phyloP scores from a whole-genome alignment of 805 yeast species.

The Ogataea nonfermentans region DNA sequence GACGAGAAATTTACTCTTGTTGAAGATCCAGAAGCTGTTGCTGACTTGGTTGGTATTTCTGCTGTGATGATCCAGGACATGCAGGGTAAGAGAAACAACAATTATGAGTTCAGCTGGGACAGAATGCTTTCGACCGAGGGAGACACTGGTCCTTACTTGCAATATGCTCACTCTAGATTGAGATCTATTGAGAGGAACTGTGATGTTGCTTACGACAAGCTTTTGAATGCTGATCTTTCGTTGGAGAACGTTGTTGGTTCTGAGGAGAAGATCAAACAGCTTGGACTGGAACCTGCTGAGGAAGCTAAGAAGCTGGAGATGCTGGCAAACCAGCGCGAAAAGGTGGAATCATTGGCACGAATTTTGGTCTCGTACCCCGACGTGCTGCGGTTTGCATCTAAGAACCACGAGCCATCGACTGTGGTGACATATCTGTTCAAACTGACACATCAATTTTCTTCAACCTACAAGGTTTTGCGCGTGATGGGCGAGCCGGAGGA shows the following conservation, averaged over 20 bases:
- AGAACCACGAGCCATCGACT: slow-evolving; percentile 89
- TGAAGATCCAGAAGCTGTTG: slow-evolving; percentile 90
- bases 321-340: slow-evolving; percentile 30
- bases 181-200: slow-evolving; percentile 92
- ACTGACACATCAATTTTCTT: slow-evolving; percentile 89
- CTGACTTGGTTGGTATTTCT: slow-evolving; percentile 92
- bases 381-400: slow-evolving; percentile 73
- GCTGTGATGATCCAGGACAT: slow-evolving; percentile 99
- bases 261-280: slow-evolving; percentile 24
- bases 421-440: slow-evolving; percentile 90
- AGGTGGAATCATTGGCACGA: slow-evolving; percentile 60
- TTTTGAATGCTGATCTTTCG: slow-evolving; percentile 30
- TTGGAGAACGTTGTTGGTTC: slow-evolving; percentile 33
- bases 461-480: slow-evolving; percentile 95
- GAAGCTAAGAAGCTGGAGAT: slow-evolving; percentile 32
- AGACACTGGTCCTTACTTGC: slow-evolving; percentile 98
- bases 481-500: slow-evolving; percentile 92
- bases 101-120: slow-evolving; percentile 95
- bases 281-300: slow-evolving; percentile 29
- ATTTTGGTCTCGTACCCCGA: slow-evolving; percentile 89
- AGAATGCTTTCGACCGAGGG: slow-evolving; percentile 98
- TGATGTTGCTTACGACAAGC: slow-evolving; percentile 38
- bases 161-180: slow-evolving; percentile 96
- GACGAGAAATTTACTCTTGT: slow-evolving; percentile 89
- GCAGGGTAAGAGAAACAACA: slow-evolving; percentile 95